phyloP scores from a whole-genome alignment of 1,139 yeast species.

The Suhomyces maxii region DNA sequence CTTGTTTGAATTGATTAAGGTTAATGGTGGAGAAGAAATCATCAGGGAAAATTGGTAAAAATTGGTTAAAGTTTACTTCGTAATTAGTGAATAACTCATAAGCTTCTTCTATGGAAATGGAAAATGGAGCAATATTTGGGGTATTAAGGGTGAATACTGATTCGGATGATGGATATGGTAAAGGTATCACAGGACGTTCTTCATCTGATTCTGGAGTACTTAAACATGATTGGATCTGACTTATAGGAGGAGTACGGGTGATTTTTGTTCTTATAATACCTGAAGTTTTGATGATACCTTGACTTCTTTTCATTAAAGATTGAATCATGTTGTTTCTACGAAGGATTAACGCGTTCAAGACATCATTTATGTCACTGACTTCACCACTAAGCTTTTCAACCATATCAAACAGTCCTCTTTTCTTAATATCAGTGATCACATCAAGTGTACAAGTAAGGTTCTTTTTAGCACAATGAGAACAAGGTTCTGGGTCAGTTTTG shows the following conservation, averaged over 20 bases:
- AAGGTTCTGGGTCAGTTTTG: slow-evolving; percentile 52
- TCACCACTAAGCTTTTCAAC: slow-evolving; percentile 35
- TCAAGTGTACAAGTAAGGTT: slow-evolving; percentile 54
- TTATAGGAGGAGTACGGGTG: slow-evolving; percentile 13
- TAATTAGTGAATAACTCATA: slow-evolving; percentile 31
- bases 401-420: slow-evolving; percentile 28
- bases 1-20: slow-evolving; percentile 24
- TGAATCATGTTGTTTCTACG: slow-evolving; percentile 28
- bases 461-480: slow-evolving; percentile 56
- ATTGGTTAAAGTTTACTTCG: slow-evolving; percentile 33
- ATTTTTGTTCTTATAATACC: slow-evolving; percentile 2
- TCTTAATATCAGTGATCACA: slow-evolving; percentile 28
- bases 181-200: background rate
- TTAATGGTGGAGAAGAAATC: slow-evolving; percentile 31
- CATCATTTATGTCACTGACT: slow-evolving; percentile 25
- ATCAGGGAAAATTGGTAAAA: slow-evolving; percentile 44
- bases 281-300: slow-evolving; percentile 9
- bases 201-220: slow-evolving; percentile 16
- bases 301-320: slow-evolving; percentile 22
- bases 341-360: slow-evolving; percentile 28
- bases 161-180: background rate
- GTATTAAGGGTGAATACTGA: slow-evolving; percentile 18
- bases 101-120: slow-evolving; percentile 32
- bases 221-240: slow-evolving; percentile 32
- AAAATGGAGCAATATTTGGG: slow-evolving; percentile 21